phyloP scores from a whole-genome alignment of 208 protist genomes.

The Angomonas deanei region DNA sequence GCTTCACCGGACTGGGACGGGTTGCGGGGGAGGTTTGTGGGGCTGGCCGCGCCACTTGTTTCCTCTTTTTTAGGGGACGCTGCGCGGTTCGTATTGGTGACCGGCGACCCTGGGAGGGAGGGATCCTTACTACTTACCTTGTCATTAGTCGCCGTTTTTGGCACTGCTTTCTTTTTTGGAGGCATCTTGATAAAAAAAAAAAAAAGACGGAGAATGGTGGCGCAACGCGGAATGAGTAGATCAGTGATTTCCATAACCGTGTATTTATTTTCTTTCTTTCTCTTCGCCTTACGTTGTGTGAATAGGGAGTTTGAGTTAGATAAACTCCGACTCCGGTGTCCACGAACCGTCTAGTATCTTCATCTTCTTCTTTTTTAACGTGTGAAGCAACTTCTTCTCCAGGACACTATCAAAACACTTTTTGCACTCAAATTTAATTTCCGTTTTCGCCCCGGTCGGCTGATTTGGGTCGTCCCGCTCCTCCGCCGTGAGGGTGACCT shows the following conservation, averaged over 20 bases:
- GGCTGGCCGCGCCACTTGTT: too few relatives aligned
- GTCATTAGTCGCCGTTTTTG: background rate
- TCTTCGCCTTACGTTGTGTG: background rate
- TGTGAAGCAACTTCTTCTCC: constrained; percentile 28
- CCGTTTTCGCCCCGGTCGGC: background rate
- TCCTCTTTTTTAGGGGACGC: too few relatives aligned
- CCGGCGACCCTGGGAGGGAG: background rate
- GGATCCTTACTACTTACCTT: background rate
- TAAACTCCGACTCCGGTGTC: constrained; percentile 69
- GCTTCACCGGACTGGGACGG: background rate
- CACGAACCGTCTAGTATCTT: constrained; percentile 74
- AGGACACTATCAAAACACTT: constrained; percentile 76
- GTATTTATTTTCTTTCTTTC: background rate
- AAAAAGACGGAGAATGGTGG: background rate
- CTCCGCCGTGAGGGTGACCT: constrained; percentile 29
- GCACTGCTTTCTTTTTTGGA: constrained; percentile 6
- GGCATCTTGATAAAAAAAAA: constrained; percentile 2
- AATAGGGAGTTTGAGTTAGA: constrained; percentile 12
- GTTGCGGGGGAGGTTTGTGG: background rate
- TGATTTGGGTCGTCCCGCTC: background rate
- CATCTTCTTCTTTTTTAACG: constrained; percentile 50
- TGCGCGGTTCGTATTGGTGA: too few relatives aligned
- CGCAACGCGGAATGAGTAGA: background rate
- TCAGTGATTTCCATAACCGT: background rate
- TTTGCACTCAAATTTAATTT: constrained; percentile 65